These are phyloP conservation scores for Mortierella polycephala DNA, from an alignment of 371 early-diverging fungal species.

Conservation along the genomic window DNA sequence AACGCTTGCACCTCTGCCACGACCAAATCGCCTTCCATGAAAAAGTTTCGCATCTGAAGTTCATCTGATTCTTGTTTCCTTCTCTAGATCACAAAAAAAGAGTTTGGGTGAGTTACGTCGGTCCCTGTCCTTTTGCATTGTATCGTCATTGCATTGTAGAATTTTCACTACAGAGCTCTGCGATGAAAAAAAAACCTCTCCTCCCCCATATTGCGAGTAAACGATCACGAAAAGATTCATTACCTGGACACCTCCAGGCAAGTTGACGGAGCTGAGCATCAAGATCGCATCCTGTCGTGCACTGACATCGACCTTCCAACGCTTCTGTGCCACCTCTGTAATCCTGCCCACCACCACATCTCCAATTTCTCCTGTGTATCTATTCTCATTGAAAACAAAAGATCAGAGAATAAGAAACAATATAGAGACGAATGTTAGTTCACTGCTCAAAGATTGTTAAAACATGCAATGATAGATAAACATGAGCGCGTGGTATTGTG, in stretches of 20 bases:
- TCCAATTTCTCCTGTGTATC: conserved; percentile 95
- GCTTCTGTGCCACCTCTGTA: conserved; percentile 86
- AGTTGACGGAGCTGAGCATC: conserved; percentile 92
- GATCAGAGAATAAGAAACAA: not conserved
- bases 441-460: too few species aligned
- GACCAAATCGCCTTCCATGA: conserved; percentile 95
- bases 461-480: not conserved
- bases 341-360: conserved; percentile 99
- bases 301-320: conserved; percentile 98
- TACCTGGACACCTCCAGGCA: conserved; percentile 97
- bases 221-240: not conserved
- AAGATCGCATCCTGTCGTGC: conserved; percentile 91
- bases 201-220: not conserved
- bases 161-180: too few species aligned
- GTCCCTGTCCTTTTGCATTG: too few species aligned
- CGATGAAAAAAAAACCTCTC: too few species aligned
- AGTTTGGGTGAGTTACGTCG: too few species aligned
- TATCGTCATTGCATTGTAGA: too few species aligned
- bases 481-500: not conserved
- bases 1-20: conserved; percentile 97
- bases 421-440: not conserved
- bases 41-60: conserved; percentile 97
- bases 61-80: conserved; percentile 99
- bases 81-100: conserved; percentile 61
- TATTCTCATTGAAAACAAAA: too few species aligned